Percentiles rank a stretch among this genome's conserved stretches.
phyloP scores from a whole-genome alignment of 1,139 yeast genomes.

The Candida freyschussii region DNA sequence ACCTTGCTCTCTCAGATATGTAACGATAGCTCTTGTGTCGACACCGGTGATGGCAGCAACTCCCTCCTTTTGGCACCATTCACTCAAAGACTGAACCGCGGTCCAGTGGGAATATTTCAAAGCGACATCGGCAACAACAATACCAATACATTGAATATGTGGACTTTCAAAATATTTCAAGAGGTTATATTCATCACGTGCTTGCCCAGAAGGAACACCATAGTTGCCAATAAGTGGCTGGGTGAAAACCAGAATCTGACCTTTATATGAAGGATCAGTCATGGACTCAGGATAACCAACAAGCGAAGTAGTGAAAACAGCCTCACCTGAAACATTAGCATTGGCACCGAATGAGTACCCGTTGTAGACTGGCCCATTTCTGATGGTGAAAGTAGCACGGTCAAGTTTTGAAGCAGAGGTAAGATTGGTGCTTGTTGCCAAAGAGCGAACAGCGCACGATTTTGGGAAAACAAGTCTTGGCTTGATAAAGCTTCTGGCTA shows the following conservation, averaged over 20 bases:
- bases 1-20: slow-evolving; percentile 91
- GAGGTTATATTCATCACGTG: slow-evolving; percentile 76
- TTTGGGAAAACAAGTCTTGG: slow-evolving; percentile 23
- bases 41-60: slow-evolving; percentile 97
- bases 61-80: slow-evolving; percentile 95
- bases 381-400: slow-evolving; percentile 85
- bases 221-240: slow-evolving; percentile 97
- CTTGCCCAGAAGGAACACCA: slow-evolving; percentile 88
- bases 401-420: slow-evolving; percentile 38
- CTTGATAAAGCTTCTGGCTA: slow-evolving; percentile 17
- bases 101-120: slow-evolving; percentile 97
- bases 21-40: slow-evolving; percentile 91
- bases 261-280: slow-evolving; percentile 97
- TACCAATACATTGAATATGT: slow-evolving; percentile 87
- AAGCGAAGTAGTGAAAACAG: slow-evolving; percentile 93
- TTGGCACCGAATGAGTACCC: slow-evolving; percentile 96
- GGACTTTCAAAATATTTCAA: slow-evolving; percentile 91
- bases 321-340: slow-evolving; percentile 89
- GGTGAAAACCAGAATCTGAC: slow-evolving; percentile 93
- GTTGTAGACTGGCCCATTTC: slow-evolving; percentile 89
- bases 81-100: slow-evolving; percentile 90
- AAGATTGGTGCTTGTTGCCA: slow-evolving; percentile 38
- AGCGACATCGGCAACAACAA: slow-evolving; percentile 94
- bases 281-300: slow-evolving; percentile 98
- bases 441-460: slow-evolving; percentile 22